Percentiles rank a stretch among this genome's conserved stretches.
phyloP scores from a whole-genome alignment of 164 flowering plant species.

The Stephania yunnanensis region DNA sequence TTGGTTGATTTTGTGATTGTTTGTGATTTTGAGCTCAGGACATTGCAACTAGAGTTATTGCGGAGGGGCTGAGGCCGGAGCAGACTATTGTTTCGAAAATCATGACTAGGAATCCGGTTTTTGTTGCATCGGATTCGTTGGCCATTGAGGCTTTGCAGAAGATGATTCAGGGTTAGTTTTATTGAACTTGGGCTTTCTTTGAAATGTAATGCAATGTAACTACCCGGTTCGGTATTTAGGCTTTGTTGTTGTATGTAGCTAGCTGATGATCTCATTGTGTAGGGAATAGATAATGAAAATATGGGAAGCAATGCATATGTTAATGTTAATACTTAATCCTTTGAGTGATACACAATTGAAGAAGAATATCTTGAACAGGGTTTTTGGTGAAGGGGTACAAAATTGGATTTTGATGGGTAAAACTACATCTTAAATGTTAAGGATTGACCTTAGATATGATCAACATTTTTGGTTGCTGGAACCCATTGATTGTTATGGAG shows the following conservation, averaged over 20 bases:
- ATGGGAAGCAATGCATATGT: not conserved
- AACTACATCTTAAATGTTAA: no score
- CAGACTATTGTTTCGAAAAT: slow-evolving; percentile 82
- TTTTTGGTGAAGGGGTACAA: not conserved
- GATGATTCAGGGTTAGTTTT: slow-evolving; percentile 79
- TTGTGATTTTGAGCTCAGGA: slow-evolving; percentile 39
- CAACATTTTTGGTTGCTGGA: no score
- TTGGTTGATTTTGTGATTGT: not conserved
- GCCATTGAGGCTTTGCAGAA: slow-evolving; percentile 94
- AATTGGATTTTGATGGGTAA: no score
- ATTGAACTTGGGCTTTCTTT: not conserved
- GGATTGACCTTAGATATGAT: no score
- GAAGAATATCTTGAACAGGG: not conserved
- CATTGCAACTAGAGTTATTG: slow-evolving; percentile 80
- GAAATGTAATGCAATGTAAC: no score
- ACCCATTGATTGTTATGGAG: no score
- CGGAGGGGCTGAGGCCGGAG: slow-evolving; percentile 81
- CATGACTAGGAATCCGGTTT: slow-evolving; percentile 91
- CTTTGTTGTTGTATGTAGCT: not conserved
- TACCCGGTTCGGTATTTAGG: no score
- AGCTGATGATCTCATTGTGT: not conserved
- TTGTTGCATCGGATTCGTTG: slow-evolving; percentile 78
- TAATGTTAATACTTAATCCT: not conserved
- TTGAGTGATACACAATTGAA: not conserved
- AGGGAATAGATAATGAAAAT: not conserved